Conservation (phyloP, 2,329 filamentous ascomycete species). For the Leptographium wingfieldii region DNA sequence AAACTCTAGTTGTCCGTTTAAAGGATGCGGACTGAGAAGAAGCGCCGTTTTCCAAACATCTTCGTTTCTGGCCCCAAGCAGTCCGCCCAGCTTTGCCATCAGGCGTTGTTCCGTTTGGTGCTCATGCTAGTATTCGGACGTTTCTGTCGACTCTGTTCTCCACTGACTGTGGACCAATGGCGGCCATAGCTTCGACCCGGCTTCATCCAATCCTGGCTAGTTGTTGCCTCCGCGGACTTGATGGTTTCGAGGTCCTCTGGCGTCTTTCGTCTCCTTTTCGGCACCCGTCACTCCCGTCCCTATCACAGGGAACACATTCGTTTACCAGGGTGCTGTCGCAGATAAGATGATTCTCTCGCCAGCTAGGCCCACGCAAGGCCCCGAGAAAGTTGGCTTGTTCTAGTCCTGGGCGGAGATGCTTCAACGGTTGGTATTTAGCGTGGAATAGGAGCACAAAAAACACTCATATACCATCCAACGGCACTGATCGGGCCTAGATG, state of each 20-base stretch:
- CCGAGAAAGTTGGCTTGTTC: background rate
- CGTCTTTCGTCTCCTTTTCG: background rate
- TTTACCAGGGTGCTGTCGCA: no score
- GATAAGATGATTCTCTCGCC: background rate
- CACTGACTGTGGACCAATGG: background rate
- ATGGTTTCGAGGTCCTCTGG: background rate
- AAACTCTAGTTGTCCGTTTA: background rate
- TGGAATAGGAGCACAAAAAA: background rate
- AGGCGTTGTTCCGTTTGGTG: background rate
- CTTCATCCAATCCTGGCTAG: background rate
- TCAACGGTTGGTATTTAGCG: slow-evolving; percentile 1
- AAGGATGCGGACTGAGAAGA: background rate
- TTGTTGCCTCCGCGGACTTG: background rate
- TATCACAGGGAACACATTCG: no score
- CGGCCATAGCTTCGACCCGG: background rate
- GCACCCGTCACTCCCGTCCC: background rate
- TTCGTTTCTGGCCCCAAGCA: background rate
- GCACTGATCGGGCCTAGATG: background rate
- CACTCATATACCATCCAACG: background rate
- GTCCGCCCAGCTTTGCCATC: background rate
- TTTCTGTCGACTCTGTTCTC: background rate
- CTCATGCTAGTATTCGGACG: background rate
- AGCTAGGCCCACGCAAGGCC: background rate
- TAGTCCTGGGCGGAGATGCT: slow-evolving; percentile 14
- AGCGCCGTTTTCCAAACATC: background rate